Evolutionary conservation across 2,329 filamentous ascomycete genomes (phyloP).

Genomic region (Pyrenochaeta sp.): DNA sequence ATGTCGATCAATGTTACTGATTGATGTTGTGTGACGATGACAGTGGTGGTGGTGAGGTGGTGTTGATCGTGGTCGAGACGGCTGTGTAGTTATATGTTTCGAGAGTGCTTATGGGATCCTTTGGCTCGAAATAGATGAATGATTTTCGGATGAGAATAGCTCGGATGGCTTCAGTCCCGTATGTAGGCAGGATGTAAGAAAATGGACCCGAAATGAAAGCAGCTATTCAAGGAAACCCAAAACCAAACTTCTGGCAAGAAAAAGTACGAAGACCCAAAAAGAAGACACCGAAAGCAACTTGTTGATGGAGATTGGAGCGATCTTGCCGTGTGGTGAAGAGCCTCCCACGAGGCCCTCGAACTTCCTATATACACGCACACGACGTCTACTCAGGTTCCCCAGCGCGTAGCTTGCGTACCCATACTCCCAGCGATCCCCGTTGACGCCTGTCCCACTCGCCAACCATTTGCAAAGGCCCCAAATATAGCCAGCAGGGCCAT

Average conservation of each 20-base stretch:
- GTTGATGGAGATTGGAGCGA: neutral
- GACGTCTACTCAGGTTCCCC: neutral
- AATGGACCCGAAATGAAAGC: neutral
- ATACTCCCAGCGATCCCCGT: neutral
- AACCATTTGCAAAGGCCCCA: slow-evolving; percentile 21
- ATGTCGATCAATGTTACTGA: slow-evolving; percentile 1
- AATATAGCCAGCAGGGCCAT: slow-evolving; percentile 23
- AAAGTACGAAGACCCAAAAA: neutral
- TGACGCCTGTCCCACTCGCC: slow-evolving; percentile 14
- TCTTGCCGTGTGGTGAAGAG: neutral
- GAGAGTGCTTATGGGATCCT: slow-evolving; percentile 1
- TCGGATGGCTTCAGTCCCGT: neutral
- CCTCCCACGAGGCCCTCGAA: neutral
- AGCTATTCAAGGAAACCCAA: slow-evolving; percentile 3
- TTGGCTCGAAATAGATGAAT: slow-evolving; percentile 15
- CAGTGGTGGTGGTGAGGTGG: neutral
- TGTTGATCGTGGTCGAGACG: slow-evolving; percentile 7
- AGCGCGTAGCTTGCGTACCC: neutral
- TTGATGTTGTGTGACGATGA: slow-evolving; percentile 15
- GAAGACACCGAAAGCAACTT: neutral
- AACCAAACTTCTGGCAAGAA: neutral
- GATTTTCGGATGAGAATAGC: slow-evolving; percentile 3
- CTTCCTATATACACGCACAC: slow-evolving; percentile 8
- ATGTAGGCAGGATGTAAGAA: neutral
- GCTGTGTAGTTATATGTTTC: slow-evolving; percentile 2